Evolutionary conservation across 768 basidiomycete genomes (phyloP).

Genomic region (Lactifluus subvellereus): DNA sequence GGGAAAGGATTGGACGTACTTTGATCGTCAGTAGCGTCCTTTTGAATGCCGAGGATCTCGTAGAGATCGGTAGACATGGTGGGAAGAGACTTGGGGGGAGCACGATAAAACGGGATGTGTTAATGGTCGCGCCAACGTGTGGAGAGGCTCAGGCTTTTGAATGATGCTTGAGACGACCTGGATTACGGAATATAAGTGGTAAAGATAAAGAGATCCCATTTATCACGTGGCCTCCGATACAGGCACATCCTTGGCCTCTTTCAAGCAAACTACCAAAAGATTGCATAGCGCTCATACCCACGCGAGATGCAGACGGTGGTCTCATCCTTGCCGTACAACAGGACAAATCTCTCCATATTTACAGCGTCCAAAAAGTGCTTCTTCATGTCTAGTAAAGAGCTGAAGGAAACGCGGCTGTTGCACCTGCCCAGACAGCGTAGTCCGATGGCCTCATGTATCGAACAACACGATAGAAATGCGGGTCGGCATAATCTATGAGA

Average conservation of each 20-base stretch:
- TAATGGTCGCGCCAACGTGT: too few species aligned
- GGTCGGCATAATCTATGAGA: slow-evolving; percentile 84
- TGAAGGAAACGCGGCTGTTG: slow-evolving; percentile 74
- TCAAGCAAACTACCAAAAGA: slow-evolving; percentile 74
- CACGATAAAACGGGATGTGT: slow-evolving; percentile 7
- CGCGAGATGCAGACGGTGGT: slow-evolving; percentile 70
- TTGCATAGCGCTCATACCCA: slow-evolving; percentile 64
- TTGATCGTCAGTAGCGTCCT: slow-evolving; percentile 55
- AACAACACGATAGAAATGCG: slow-evolving; percentile 80
- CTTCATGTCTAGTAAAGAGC: slow-evolving; percentile 44
- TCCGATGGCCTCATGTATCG: slow-evolving; percentile 86
- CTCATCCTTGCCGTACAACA: slow-evolving; percentile 79
- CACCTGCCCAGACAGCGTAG: slow-evolving; percentile 80
- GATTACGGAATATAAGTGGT: too few species aligned
- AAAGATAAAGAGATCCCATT: too few species aligned
- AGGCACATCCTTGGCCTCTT: slow-evolving; percentile 73
- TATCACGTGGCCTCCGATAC: slow-evolving; percentile 33
- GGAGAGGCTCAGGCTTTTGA: too few species aligned
- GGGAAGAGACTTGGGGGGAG: background rate
- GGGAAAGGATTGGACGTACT: slow-evolving; percentile 38
- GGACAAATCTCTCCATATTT: slow-evolving; percentile 86
- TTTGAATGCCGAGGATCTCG: slow-evolving; percentile 50
- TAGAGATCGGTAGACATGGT: slow-evolving; percentile 58
- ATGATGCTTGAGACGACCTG: too few species aligned
- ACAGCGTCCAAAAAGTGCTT: slow-evolving; percentile 87